Conservation (phyloP, 2,329 filamentous ascomycete species). For the Elsinoe fawcettii region DNA sequence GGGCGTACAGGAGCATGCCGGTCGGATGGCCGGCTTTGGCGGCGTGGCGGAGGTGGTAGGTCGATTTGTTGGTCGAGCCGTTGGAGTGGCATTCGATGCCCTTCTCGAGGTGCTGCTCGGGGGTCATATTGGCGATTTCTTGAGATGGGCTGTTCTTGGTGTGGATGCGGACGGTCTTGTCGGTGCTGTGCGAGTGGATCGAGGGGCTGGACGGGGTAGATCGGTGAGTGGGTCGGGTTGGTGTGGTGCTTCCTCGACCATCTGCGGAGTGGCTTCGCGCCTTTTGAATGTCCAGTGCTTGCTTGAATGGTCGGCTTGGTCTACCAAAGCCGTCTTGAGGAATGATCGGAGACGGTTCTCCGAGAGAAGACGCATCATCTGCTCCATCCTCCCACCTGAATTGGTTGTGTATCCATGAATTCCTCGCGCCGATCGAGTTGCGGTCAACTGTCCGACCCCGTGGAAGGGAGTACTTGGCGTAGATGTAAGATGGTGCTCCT, state of each 20-base stretch:
- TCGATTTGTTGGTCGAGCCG: slow-evolving; percentile 83
- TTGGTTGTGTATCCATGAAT: slow-evolving; percentile 40
- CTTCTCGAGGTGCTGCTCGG: slow-evolving; percentile 83
- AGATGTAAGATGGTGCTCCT: slow-evolving; percentile 65
- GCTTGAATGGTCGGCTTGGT: slow-evolving; percentile 7
- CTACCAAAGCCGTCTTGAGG: neutral
- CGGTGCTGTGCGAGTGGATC: slow-evolving; percentile 31
- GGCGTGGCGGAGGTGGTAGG: slow-evolving; percentile 87
- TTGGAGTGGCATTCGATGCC: slow-evolving; percentile 85
- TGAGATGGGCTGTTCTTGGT: slow-evolving; percentile 28
- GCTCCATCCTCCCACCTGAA: slow-evolving; percentile 51
- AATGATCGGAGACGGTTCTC: slow-evolving; percentile 1
- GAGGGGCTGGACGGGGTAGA: slow-evolving; percentile 26
- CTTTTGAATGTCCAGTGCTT: slow-evolving; percentile 14
- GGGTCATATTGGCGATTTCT: slow-evolving; percentile 55
- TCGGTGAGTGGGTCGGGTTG: slow-evolving; percentile 11
- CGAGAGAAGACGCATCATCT: neutral
- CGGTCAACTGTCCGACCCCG: slow-evolving; percentile 73
- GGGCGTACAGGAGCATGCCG: slow-evolving; percentile 89
- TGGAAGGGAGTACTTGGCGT: slow-evolving; percentile 76
- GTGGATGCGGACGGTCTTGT: slow-evolving; percentile 38
- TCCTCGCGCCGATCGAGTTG: slow-evolving; percentile 52
- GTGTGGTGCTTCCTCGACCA: slow-evolving; percentile 12
- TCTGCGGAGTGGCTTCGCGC: slow-evolving; percentile 13
- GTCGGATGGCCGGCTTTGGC: slow-evolving; percentile 80